A percentile compares a stretch with the other conserved stretches of the same genome.
Evolutionary conservation across 768 basidiomycete species (phyloP).

Genomic region (Lactifluus rugatus): DNA sequence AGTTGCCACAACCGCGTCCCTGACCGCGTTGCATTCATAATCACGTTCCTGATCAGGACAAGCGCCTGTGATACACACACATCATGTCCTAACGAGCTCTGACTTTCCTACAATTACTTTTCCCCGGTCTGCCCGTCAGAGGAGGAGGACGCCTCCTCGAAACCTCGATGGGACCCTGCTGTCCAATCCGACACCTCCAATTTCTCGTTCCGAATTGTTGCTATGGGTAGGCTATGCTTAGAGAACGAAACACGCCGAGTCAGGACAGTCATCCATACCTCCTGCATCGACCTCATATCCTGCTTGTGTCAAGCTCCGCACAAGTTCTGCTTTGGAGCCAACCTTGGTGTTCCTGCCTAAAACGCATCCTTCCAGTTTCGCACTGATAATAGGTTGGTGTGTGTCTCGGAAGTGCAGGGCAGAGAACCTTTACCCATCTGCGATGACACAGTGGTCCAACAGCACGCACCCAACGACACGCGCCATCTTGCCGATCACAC

Average conservation of each 20-base stretch:
- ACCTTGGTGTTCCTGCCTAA: slow-evolving; percentile 67
- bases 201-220: slow-evolving; percentile 45
- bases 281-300: slow-evolving; percentile 63
- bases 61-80: neutral
- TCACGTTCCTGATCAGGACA: neutral
- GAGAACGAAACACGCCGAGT: neutral
- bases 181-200: slow-evolving; percentile 51
- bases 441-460: slow-evolving; percentile 82
- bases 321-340: slow-evolving; percentile 58
- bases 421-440: slow-evolving; percentile 56
- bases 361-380: slow-evolving; percentile 67
- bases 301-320: slow-evolving; percentile 62
- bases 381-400: slow-evolving; percentile 32
- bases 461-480: slow-evolving; percentile 75
- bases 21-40: neutral
- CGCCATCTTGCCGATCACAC: slow-evolving; percentile 75
- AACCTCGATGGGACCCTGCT: slow-evolving; percentile 25
- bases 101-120: slow-evolving; percentile 2
- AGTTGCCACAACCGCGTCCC: slow-evolving; percentile 15
- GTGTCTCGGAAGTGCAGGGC: neutral
- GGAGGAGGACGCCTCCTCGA: slow-evolving; percentile 17
- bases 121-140: slow-evolving; percentile 22
- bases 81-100: neutral
- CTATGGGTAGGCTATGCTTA: slow-evolving; percentile 26
- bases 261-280: slow-evolving; percentile 32